phyloP scores from a whole-genome alignment of 2,329 filamentous ascomycete genomes.

The Colletotrichum sp. region DNA sequence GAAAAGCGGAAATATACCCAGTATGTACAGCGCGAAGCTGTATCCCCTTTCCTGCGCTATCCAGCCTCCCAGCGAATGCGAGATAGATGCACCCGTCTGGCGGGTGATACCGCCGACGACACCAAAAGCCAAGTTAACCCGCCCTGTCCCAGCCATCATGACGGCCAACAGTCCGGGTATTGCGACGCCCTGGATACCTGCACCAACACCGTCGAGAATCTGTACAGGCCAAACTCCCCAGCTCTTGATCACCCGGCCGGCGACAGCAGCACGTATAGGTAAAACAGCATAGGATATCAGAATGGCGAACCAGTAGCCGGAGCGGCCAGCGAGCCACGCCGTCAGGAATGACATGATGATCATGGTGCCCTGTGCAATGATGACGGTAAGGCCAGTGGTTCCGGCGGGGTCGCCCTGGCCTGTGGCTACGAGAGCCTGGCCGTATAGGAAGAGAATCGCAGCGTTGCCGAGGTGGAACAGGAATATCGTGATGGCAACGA shows the following conservation, averaged over 20 bases:
- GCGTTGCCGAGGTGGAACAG: constrained; percentile 13
- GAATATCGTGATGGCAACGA: constrained; percentile 1
- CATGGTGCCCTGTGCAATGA: constrained; percentile 14
- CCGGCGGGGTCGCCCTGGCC: constrained; percentile 7
- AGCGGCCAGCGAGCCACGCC: constrained; percentile 4
- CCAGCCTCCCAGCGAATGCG: constrained; percentile 4
- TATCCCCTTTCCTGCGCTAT: constrained; percentile 1
- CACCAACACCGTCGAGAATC: constrained; percentile 12
- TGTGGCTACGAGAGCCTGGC: constrained; percentile 6
- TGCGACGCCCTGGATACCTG: constrained; percentile 11
- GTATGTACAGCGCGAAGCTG: constrained; percentile 7
- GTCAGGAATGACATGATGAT: neutral
- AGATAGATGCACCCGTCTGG: constrained; percentile 7
- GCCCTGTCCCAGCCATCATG: constrained; percentile 8
- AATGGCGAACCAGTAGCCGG: constrained; percentile 1
- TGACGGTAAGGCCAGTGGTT: constrained; percentile 12
- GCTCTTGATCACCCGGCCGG: neutral
- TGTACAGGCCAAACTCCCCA: constrained; percentile 13
- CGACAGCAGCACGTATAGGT: constrained; percentile 2
- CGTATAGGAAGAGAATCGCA: constrained; percentile 6
- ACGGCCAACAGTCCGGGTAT: constrained; percentile 6
- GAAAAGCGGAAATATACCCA: constrained; percentile 8
- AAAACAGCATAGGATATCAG: neutral
- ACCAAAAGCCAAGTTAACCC: constrained; percentile 1
- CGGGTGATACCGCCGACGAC: constrained; percentile 14